phyloP scores from a whole-genome alignment of 208 protist genomes.

The Leishmania mexicana region DNA sequence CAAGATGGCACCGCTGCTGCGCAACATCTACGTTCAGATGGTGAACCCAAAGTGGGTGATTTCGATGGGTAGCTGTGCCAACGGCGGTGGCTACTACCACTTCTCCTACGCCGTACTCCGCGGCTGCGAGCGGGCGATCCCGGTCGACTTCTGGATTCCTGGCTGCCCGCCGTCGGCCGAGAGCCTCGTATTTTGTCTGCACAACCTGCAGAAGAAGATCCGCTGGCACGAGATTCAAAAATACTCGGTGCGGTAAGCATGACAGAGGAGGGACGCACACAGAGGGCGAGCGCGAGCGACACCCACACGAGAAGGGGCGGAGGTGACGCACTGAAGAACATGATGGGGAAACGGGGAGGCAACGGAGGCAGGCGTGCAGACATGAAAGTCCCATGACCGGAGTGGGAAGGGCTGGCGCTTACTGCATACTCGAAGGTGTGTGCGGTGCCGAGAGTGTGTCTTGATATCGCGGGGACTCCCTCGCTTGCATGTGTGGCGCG shows the following conservation, averaged over 20 bases:
- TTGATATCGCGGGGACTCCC: neutral
- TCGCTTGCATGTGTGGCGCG: neutral
- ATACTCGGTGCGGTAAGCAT: slow-evolving; percentile 80
- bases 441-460: neutral
- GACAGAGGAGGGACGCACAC: neutral
- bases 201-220: slow-evolving; percentile 94
- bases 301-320: neutral
- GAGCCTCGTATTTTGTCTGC: slow-evolving; percentile 91
- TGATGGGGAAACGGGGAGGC: neutral
- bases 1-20: slow-evolving; percentile 99
- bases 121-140: slow-evolving; percentile 97
- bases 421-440: neutral
- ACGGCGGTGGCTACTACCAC: slow-evolving; percentile 99
- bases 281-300: neutral
- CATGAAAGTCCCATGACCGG: neutral
- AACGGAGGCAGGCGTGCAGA: neutral
- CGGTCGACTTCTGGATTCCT: slow-evolving; percentile 99
- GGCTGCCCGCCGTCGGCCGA: slow-evolving; percentile 98
- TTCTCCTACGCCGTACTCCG: slow-evolving; percentile 97
- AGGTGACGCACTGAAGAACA: neutral
- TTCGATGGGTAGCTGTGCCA: slow-evolving; percentile 97
- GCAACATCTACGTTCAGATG: slow-evolving; percentile 98
- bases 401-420: neutral
- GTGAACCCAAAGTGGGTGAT: slow-evolving; percentile 95
- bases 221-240: slow-evolving; percentile 94